phyloP scores from a whole-genome alignment of 2,329 filamentous ascomycete genomes.

The Colletotrichum falcatum region DNA sequence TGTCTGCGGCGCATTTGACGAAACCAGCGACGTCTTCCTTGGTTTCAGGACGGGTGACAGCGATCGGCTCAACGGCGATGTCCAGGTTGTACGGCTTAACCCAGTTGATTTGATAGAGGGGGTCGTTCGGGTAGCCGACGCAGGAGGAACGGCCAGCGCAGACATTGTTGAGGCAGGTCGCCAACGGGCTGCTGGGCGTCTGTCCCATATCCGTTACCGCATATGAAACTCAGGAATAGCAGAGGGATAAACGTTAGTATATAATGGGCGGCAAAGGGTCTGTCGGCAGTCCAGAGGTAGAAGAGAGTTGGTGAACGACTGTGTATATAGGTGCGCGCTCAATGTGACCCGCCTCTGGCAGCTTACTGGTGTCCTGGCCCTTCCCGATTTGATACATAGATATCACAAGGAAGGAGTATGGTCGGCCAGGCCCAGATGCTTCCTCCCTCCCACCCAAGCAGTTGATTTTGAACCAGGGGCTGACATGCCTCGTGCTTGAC shows the following conservation, averaged over 20 bases:
- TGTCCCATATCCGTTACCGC: conserved; percentile 55
- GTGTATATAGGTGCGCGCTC: conserved; percentile 22
- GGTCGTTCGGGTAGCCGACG: conserved; percentile 58
- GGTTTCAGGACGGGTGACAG: conserved; percentile 66
- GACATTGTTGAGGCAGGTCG: conserved; percentile 60
- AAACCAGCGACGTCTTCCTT: conserved; percentile 67
- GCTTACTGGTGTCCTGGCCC: not conserved
- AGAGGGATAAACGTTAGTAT: not conserved
- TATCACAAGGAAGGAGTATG: not conserved
- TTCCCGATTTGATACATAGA: not conserved
- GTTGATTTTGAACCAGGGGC: not conserved
- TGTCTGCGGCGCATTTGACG: conserved; percentile 66
- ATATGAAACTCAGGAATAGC: not conserved
- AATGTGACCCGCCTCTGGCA: not conserved
- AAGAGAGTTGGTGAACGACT: not conserved
- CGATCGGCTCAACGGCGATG: conserved; percentile 61
- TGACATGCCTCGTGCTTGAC: not conserved
- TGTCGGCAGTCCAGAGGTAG: not conserved
- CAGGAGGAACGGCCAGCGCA: conserved; percentile 60
- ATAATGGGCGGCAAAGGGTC: not conserved
- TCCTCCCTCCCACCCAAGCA: not conserved
- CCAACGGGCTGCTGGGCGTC: conserved; percentile 54
- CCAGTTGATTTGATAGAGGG: conserved; percentile 61
- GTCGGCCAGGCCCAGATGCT: not conserved
- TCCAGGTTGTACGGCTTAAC: conserved; percentile 67